Base-by-base conservation (phyloP, 805 yeast genomes). In the Pachysolen tannophilus region DNA sequence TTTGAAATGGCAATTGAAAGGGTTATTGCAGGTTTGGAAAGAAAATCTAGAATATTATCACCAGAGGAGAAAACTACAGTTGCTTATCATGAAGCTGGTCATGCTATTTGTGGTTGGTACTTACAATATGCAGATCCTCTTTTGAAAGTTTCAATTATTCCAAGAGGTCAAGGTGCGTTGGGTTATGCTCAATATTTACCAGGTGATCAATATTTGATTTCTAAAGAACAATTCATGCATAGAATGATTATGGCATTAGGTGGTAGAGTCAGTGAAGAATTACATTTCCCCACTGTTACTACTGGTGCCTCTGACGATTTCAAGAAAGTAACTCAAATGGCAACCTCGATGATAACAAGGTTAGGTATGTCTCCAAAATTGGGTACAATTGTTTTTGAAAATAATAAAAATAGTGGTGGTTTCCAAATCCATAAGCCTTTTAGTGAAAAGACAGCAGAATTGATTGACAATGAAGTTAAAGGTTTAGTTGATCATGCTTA, bases 21-120 rank as follows among this genome's bases (percentile, higher is more conserved):
- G 53, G 97, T 90, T 28, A 84, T 88, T 59, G 97, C 94, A 21
- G 99, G 99, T 26, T 66, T 92, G 42, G 97, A 90, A 58, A 84
- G 84, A 67, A 90, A 86, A 60, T 73, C 88, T 11, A 80, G 82
- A 50, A 72, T 92, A 10, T 66, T 94, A 41, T 75, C 86, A 3
- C 81, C 86, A 2, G 88, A 82, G 40, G 97, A 94, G 54, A 85
- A 87, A 61, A 76, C 68, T 43, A 77, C 86, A 19, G 96, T 94
- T 38, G 98, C 98, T 1, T 92, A 82, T 51, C 98, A 94, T 55
- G 99, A 92, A 59, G 98, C 99, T 3, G 99, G 98, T 4, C 98
- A 94, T 60, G 98, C 99, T 8, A 75, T 92, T 41, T 88, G 97
- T 58, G 98, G 98, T 9, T 92, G 98, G 99, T 87, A 67, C 52